Evolutionary conservation across 352 stramenopile genomes (phyloP).

Genomic region (Globisporangium nagaii): DNA sequence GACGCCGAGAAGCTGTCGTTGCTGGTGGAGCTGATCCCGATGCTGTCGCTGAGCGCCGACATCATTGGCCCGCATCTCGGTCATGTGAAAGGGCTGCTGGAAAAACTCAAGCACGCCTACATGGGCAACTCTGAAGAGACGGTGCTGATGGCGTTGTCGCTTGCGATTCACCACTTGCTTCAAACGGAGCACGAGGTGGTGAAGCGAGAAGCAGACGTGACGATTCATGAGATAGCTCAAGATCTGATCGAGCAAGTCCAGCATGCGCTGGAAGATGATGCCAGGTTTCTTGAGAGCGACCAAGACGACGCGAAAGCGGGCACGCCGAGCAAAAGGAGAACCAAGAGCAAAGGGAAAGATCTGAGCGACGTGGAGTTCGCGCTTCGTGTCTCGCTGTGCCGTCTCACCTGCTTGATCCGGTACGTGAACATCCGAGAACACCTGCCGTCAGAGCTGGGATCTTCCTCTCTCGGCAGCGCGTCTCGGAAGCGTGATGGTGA

Average conservation of each 20-base stretch:
- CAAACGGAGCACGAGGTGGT: conserved; percentile 71
- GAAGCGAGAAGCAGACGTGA: conserved; percentile 71
- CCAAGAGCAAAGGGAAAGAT: conserved; percentile 36
- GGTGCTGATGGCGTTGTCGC: conserved; percentile 58
- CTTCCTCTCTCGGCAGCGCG: background rate
- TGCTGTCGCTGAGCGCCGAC: conserved; percentile 53
- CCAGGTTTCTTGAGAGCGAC: conserved; percentile 23
- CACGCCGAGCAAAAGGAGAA: conserved; percentile 17
- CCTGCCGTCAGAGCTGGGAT: conserved; percentile 17
- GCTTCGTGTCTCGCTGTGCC: conserved; percentile 49
- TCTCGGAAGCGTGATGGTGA: background rate
- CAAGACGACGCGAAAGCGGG: conserved; percentile 3
- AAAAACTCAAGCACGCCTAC: conserved; percentile 75
- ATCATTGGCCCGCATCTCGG: conserved; percentile 63
- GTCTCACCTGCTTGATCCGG: conserved; percentile 55
- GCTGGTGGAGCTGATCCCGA: conserved; percentile 70
- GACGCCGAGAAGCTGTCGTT: conserved; percentile 75
- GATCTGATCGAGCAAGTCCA: conserved; percentile 59
- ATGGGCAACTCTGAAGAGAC: conserved; percentile 58
- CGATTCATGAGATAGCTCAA: conserved; percentile 71
- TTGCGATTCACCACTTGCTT: conserved; percentile 64
- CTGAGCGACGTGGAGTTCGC: conserved; percentile 65
- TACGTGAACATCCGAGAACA: conserved; percentile 67
- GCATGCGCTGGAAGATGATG: conserved; percentile 46
- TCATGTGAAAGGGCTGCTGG: conserved; percentile 63